These are phyloP conservation scores for Coprinopsis cinerea DNA, from an alignment of 768 basidiomycete species.

Conservation along the genomic window DNA sequence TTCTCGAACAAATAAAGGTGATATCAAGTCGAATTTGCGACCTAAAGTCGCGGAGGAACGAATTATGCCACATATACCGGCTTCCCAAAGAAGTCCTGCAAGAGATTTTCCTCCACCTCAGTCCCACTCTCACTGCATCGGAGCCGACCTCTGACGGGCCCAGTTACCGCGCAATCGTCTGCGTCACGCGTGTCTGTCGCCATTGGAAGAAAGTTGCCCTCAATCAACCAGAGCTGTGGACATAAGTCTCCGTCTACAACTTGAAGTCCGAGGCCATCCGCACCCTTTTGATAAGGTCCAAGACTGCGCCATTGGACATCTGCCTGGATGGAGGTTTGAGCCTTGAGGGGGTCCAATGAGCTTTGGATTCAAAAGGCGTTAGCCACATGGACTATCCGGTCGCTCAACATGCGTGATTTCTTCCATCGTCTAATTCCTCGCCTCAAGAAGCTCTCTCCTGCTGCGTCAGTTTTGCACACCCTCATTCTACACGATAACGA, in stretches of 20 bases:
- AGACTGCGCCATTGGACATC: background rate
- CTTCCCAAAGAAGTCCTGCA: background rate
- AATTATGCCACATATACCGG: background rate
- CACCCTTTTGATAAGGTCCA: background rate
- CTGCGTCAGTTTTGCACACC: background rate
- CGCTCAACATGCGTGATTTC: background rate
- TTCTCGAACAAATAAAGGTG: too few species aligned
- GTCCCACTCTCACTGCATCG: background rate
- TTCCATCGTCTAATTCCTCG: background rate
- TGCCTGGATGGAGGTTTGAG: background rate
- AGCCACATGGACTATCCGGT: background rate
- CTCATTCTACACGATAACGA: background rate
- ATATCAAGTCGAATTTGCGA: background rate
- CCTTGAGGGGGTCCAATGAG: too few species aligned
- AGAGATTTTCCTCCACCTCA: background rate
- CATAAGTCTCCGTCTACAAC: background rate
- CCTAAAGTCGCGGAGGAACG: background rate
- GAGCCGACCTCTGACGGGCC: background rate
- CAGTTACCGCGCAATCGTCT: background rate
- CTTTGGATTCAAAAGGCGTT: too few species aligned
- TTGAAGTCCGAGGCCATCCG: background rate
- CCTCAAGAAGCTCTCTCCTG: background rate
- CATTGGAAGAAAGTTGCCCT: slow-evolving; percentile 1
- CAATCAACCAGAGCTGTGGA: background rate
- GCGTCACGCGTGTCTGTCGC: background rate